Conservation (phyloP, 805 yeast species). For the Candida mattraensis region DNA sequence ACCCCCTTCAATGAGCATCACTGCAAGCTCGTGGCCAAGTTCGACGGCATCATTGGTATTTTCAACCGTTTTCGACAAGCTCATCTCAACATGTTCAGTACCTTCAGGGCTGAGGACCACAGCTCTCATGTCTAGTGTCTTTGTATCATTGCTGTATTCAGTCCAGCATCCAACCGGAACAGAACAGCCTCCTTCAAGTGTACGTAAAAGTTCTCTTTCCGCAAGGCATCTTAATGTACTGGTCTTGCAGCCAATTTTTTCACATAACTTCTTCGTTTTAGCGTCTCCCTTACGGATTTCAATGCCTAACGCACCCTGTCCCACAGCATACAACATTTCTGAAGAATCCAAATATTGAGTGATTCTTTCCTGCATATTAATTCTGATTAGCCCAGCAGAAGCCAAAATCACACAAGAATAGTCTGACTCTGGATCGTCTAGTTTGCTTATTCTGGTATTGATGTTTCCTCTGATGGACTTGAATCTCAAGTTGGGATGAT, state of each 20-base stretch:
- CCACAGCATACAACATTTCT: slow-evolving; percentile 93
- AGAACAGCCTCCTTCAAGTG: slow-evolving; percentile 96
- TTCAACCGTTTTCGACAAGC: slow-evolving; percentile 36
- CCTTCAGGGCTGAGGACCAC: slow-evolving; percentile 89
- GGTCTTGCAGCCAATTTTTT: slow-evolving; percentile 60
- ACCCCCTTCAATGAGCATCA: slow-evolving; percentile 65
- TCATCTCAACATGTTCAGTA: slow-evolving; percentile 59
- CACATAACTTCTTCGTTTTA: slow-evolving; percentile 56
- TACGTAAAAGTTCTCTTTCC: slow-evolving; percentile 83
- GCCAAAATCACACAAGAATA: slow-evolving; percentile 77
- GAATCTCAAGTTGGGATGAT: slow-evolving; percentile 73
- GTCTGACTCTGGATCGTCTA: slow-evolving; percentile 68
- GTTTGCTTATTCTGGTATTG: slow-evolving; percentile 76
- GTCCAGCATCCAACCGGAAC: slow-evolving; percentile 93
- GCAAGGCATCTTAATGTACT: slow-evolving; percentile 79
- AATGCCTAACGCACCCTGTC: slow-evolving; percentile 97
- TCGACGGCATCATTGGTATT: slow-evolving; percentile 59
- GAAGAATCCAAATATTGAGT: slow-evolving; percentile 68
- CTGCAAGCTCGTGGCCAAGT: slow-evolving; percentile 72
- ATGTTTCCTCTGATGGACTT: slow-evolving; percentile 84
- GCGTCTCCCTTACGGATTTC: slow-evolving; percentile 78
- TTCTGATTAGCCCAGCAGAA: slow-evolving; percentile 83
- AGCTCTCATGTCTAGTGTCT: slow-evolving; percentile 56
- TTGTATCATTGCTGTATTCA: slow-evolving; percentile 40
- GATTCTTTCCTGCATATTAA: slow-evolving; percentile 72